Evolutionary conservation across 2,329 filamentous ascomycete species (phyloP).

Genomic region (Apiospora rasikravindrae): DNA sequence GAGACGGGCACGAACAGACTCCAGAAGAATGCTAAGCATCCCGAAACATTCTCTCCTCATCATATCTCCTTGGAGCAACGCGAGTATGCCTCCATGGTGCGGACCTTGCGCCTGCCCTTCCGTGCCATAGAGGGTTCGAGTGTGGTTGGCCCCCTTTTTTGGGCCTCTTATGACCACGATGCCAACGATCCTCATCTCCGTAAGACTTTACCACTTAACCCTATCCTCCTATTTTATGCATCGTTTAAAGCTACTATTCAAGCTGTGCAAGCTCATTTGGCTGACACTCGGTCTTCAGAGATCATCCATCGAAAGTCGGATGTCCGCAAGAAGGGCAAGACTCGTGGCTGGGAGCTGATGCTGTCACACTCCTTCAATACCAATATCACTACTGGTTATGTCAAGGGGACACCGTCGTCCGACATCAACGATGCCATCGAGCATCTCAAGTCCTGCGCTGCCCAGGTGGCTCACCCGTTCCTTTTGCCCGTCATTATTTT

Average conservation of each 20-base stretch:
- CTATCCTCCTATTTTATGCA: constrained; percentile 19
- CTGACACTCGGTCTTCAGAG: constrained; percentile 43
- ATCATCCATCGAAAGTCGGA: constrained; percentile 71
- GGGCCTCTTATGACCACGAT: constrained; percentile 61
- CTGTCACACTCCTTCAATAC: constrained; percentile 62
- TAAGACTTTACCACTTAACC: constrained; percentile 39
- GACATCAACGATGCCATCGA: constrained; percentile 55
- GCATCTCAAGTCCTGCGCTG: constrained; percentile 55
- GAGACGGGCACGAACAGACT: constrained; percentile 44
- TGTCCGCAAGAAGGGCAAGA: constrained; percentile 67
- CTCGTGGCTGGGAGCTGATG: constrained; percentile 69
- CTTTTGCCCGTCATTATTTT: constrained; percentile 64
- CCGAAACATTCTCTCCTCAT: constrained; percentile 62
- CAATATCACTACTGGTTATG: constrained; percentile 62
- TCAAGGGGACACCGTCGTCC: constrained; percentile 65
- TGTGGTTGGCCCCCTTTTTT: constrained; percentile 68
- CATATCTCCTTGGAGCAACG: constrained; percentile 58
- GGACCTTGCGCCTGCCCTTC: constrained; percentile 57
- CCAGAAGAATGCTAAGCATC: constrained; percentile 60
- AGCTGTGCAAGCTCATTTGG: constrained; percentile 1
- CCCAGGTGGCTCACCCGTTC: constrained; percentile 61
- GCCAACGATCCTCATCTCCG: constrained; percentile 62
- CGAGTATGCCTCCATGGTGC: constrained; percentile 62
- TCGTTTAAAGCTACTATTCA: background rate
- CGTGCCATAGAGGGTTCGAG: constrained; percentile 63